Evolutionary conservation across 2,329 filamentous ascomycete species (phyloP), one percentile per base, ranked within the genome.

Genomic region (Beauveria caledonica): DNA sequence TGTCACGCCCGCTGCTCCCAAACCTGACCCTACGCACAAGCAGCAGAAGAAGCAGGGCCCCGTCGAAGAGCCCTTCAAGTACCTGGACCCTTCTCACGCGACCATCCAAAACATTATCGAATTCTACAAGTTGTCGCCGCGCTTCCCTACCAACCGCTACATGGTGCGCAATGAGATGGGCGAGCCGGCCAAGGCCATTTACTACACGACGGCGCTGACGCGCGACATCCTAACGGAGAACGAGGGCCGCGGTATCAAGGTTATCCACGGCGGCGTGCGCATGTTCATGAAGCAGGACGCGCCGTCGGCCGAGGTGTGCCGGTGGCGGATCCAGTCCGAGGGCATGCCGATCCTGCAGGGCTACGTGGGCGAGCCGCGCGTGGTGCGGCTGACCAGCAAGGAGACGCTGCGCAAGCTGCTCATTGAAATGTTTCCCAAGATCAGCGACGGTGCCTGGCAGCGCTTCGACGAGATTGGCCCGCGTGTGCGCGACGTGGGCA

Each of bases 221-320:
- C 88, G 92, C 36, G 88, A 93, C 65, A 94, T 99, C 58, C 81
- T 99, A 3, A 84, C 81, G 4, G 83, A 88, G 70, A 99, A 99
- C 72, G 92, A 97, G 73, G 90, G 91, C 48, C 87, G 89, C 29
- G 92, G 92, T 50, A 87, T 97, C 74, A 96, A 94, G 72, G 96
- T 99, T 71, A 89, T 99, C 54, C 94, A 99, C 74, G 93, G 89
- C 55, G 94, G 94, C 64, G 92, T 99, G 39, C 96, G 96, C 77
- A 97, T 97, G 91, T 99, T 96, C 72, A 94, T 97, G 80, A 96
- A 96, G 78, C 93, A 97, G 73, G 92, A 97, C 69, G 88, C 90
- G 0, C 92, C 96, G 62, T 89, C 87, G 5, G 86, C 88, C 40
- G 88, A 92, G 59, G 88, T 94, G 39, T 96, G 92, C 77, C 84